A percentile compares a stretch with the other conserved stretches of the same genome.
phyloP scores from a whole-genome alignment of 2,329 filamentous ascomycete species.

The Capronia coronata region DNA sequence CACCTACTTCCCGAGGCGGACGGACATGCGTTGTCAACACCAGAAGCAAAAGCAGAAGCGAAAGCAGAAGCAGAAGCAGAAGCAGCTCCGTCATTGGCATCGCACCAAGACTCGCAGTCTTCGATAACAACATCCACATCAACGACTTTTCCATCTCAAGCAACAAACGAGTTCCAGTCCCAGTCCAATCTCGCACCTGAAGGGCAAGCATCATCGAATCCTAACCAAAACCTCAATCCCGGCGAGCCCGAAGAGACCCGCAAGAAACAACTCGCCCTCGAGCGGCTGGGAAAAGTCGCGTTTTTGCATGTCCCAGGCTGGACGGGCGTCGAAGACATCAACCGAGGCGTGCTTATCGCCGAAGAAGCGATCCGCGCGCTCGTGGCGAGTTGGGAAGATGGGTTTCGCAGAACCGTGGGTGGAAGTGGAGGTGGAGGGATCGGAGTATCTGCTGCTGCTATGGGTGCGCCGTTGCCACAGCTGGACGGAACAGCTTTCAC shows the following conservation, averaged over 20 bases:
- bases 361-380: slow-evolving; percentile 41
- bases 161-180: too few relatives aligned
- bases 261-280: slow-evolving; percentile 2
- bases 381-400: slow-evolving; percentile 36
- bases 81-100: too few relatives aligned
- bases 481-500: slow-evolving; percentile 11
- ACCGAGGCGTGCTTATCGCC: slow-evolving; percentile 37
- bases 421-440: neutral
- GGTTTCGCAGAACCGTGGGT: slow-evolving; percentile 10
- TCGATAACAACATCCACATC: too few relatives aligned
- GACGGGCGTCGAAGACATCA: slow-evolving; percentile 43
- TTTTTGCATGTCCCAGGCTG: slow-evolving; percentile 68
- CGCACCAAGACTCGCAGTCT: too few relatives aligned
- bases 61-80: neutral
- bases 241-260: neutral
- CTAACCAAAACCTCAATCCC: too few relatives aligned
- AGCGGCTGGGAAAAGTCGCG: slow-evolving; percentile 43
- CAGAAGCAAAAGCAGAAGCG: slow-evolving; percentile 28
- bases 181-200: too few relatives aligned
- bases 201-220: too few relatives aligned
- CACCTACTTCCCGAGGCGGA: too few relatives aligned
- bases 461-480: neutral
- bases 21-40: neutral
- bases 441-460: neutral
- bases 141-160: too few relatives aligned